Evolutionary conservation across 164 flowering plant genomes (phyloP), one percentile per base, ranked within the genome.

Genomic region (Tetracentron sinense): DNA sequence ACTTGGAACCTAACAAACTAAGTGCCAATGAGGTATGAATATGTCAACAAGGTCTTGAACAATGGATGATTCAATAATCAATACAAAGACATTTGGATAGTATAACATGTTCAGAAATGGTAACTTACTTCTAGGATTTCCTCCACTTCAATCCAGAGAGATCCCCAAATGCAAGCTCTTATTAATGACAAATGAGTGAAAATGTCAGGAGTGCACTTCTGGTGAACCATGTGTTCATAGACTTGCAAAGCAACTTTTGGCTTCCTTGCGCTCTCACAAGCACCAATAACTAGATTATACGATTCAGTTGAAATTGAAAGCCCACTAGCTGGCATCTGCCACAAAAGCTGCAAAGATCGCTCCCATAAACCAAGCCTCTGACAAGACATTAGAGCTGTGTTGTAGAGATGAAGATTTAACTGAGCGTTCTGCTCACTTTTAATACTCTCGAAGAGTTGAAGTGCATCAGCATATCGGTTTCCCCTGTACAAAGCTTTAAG

Each of bases 101-200:
- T 54, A 60, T 12, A 44, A 44, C 27, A 31, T 7, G 21, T 19
- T 1, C 6, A 44, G 49, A 29, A 57, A 38, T 15, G 22, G 27
- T 1, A 62, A 74, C 92, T 75, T 79, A 91, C 99, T 50, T 79
- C 70, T 7, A 94, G 67, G 23, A 94, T 84, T 63, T 82, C 83
- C 65, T 75, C 79, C 54, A 85, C 83, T 78, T 89, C 80, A 54
- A 46, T 42, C 95, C 92, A 91, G 31, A 86, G 75, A 52, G 90
- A 86, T 53, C 93, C 97, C 95, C 91, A 88, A 25, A 83, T 73
- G 68, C 95, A 94, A 46, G 83, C 60, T 81, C 99, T 85, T 61
- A 86, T 67, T 31, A 94, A 63, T 17, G 95, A 85, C 68, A 86
- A 66, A 62, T 82, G 72, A 28, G 96, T 91, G 63, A 89, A 91